Percentiles rank a stretch among this genome's conserved stretches.
Conservation (phyloP, 768 basidiomycete genomes). For the Postia placenta region DNA sequence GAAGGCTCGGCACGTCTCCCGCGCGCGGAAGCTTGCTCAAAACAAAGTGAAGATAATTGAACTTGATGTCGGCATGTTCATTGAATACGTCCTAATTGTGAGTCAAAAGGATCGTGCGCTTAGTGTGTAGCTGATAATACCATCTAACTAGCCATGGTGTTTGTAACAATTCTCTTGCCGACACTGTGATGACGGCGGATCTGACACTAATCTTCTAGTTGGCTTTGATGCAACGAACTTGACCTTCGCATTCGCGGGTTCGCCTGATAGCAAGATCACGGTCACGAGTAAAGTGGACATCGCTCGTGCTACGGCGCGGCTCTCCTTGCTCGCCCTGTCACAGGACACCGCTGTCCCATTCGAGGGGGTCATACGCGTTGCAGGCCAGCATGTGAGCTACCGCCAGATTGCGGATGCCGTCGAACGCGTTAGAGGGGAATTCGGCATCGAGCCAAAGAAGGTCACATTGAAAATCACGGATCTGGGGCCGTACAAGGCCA, state of each 20-base stretch:
- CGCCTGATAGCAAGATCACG: conserved; percentile 7
- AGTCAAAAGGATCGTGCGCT: no score
- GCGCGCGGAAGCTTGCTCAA: conserved; percentile 3
- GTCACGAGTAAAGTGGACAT: conserved; percentile 16
- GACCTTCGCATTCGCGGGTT: conserved; percentile 13
- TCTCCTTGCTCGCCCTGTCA: conserved; percentile 13
- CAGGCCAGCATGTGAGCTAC: conserved; percentile 9
- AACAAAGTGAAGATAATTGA: conserved; percentile 15
- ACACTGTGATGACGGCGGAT: no score
- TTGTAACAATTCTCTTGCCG: not conserved
- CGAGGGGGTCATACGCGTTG: conserved; percentile 16
- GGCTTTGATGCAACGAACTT: conserved; percentile 17
- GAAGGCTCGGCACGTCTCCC: conserved; percentile 6
- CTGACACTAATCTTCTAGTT: conserved; percentile 2
- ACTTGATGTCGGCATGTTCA: conserved; percentile 12
- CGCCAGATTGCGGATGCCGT: conserved; percentile 9
- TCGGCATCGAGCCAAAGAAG: conserved; percentile 5
- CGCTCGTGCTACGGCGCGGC: conserved; percentile 11
- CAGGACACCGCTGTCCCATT: conserved; percentile 11
- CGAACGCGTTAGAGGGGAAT: not conserved
- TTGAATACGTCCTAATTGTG: conserved; percentile 10
- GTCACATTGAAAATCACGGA: conserved; percentile 9
- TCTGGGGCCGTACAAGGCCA: conserved; percentile 9
- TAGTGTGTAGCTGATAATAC: no score
- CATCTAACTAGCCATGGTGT: conserved; percentile 5